These are phyloP conservation scores for Termitomyces sp. DNA, from an alignment of 768 basidiomycete species.

Conservation along the genomic window DNA sequence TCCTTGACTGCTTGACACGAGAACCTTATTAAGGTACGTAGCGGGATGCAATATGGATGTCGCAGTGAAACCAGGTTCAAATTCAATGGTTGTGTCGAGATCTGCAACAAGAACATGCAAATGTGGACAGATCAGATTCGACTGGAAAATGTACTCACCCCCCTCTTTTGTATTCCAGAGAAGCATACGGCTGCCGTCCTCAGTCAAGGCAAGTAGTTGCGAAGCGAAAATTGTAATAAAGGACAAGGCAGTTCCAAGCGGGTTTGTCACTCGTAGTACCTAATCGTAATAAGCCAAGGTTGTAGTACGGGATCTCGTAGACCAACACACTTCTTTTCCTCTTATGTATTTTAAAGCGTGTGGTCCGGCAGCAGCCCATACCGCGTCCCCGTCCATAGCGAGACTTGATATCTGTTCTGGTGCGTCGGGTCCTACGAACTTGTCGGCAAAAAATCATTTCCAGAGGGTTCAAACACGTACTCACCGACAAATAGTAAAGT, in stretches of 20 bases:
- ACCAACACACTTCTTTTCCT: slow-evolving; percentile 70
- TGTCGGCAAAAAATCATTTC: not conserved
- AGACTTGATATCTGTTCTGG: slow-evolving; percentile 69
- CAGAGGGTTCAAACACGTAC: slow-evolving; percentile 27
- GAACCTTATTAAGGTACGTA: slow-evolving; percentile 94
- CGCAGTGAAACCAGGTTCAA: slow-evolving; percentile 84
- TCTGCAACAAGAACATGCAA: slow-evolving; percentile 31
- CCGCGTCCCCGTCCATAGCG: slow-evolving; percentile 77
- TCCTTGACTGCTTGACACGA: slow-evolving; percentile 80
- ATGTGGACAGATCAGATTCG: slow-evolving; percentile 3
- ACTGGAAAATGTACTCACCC: slow-evolving; percentile 29
- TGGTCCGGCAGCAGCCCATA: slow-evolving; percentile 75
- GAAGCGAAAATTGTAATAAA: slow-evolving; percentile 78
- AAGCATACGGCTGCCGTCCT: slow-evolving; percentile 72
- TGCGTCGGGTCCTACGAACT: slow-evolving; percentile 70
- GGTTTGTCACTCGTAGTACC: slow-evolving; percentile 60
- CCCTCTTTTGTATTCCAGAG: slow-evolving; percentile 66
- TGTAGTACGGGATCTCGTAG: slow-evolving; percentile 9
- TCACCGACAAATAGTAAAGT: slow-evolving; percentile 86
- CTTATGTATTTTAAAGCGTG: slow-evolving; percentile 74
- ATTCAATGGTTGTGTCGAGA: slow-evolving; percentile 64
- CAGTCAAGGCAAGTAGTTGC: slow-evolving; percentile 73
- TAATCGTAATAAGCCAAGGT: slow-evolving; percentile 18
- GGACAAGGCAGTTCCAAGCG: slow-evolving; percentile 53
- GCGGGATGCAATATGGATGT: slow-evolving; percentile 85